Evolutionary conservation across 495 filamentous ascomycete genomes (phyloP).

Genomic region (Aspergillus taichungensis): DNA sequence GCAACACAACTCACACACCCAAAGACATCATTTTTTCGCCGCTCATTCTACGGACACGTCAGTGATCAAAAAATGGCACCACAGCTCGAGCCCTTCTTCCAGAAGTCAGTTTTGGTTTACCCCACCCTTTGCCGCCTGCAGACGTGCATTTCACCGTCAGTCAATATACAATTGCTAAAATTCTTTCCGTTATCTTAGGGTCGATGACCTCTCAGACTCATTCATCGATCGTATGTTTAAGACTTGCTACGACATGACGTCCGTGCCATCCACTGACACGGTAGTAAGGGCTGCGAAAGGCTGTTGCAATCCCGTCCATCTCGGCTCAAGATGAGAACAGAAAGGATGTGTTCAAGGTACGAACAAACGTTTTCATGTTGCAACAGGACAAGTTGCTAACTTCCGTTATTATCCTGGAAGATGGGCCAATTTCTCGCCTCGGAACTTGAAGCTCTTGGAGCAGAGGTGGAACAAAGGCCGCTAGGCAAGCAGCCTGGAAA

Average conservation of each 20-base stretch:
- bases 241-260: not conserved
- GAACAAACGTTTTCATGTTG: conserved; percentile 6
- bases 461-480: conserved; percentile 70
- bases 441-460: conserved; percentile 76
- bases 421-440: conserved; percentile 89
- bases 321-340: conserved; percentile 84
- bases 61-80: conserved; percentile 66
- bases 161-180: not conserved
- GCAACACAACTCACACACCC: not conserved
- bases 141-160: not conserved
- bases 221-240: conserved; percentile 74
- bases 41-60: conserved; percentile 38
- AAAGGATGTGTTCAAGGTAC: conserved; percentile 71
- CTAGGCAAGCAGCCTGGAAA: conserved; percentile 86
- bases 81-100: conserved; percentile 73
- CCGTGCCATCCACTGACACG: too few species aligned
- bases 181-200: conserved; percentile 33
- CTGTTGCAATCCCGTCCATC: conserved; percentile 92
- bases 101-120: conserved; percentile 45
- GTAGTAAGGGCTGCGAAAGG: conserved; percentile 58
- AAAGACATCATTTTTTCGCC: conserved; percentile 14
- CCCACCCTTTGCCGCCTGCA: not conserved
- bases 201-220: conserved; percentile 65
- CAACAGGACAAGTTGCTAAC: conserved; percentile 2
- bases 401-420: conserved; percentile 23